Evolutionary conservation across 163 green algal species (phyloP), one percentile per base, ranked within the genome.

Genomic region (Trebouxiophyceae sp.): DNA sequence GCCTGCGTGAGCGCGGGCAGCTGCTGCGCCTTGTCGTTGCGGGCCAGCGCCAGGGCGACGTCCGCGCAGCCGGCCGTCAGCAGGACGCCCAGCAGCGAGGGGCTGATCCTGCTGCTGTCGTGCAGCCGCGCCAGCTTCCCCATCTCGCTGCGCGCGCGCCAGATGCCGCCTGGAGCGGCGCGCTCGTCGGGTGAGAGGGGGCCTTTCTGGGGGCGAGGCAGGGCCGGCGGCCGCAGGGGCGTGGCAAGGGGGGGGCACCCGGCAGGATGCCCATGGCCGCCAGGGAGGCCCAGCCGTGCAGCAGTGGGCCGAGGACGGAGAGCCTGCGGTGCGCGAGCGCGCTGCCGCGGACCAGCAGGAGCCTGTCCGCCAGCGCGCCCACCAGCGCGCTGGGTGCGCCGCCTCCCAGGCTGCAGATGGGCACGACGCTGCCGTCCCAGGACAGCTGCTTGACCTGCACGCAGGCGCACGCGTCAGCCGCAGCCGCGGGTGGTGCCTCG

Each of bases 211-310:
- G n/a, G n/a, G n/a, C n/a, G n/a, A n/a, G n/a, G n/a, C n/a, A n/a
- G n/a, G n/a, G n/a, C n/a, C n/a, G n/a, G n/a, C n/a, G n/a, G n/a
- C n/a, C n/a, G n/a, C n/a, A n/a, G n/a, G n/a, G n/a, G n/a, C n/a
- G n/a, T n/a, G n/a, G n/a, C n/a, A n/a, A 50, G 19, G 39, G 12
- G 39, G 39, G 19, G 27, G 57, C 30, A 81, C 68, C 69, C 74
- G 74, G 74, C 59, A 92, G 68, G 34, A 88, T 57, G 2, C 72
- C 70, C 22, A 47, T 69, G 3, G 69, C 68, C 0, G 73, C 74
- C 2, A 91, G 71, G 33, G 70, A 78, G 3, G 74, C 74, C 86
- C 86, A 93, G 45, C 79, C 86, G 34, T 79, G 56, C 7, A 90
- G 70, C 56, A 93, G 71, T 16, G 79, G 71, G 63, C 85, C 79